Percentiles rank a stretch among this genome's conserved stretches.
Conservation (phyloP, 2,329 filamentous ascomycete genomes). For the Mycosphaerella sp. region DNA sequence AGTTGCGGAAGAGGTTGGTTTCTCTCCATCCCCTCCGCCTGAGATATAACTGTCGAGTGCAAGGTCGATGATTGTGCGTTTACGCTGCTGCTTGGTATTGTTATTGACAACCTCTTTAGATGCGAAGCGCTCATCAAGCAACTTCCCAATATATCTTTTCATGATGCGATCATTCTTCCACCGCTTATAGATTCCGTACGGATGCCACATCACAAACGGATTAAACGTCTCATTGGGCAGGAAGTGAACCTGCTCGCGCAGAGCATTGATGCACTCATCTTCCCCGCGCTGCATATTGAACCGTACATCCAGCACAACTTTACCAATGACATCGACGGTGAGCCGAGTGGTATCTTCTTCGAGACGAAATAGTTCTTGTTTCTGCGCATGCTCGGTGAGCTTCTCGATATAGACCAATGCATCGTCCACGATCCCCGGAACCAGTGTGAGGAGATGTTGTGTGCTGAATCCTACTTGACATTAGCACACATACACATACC, state of each 20-base stretch:
- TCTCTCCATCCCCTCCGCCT: conserved; percentile 8
- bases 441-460: conserved; percentile 37
- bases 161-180: conserved; percentile 24
- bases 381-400: conserved; percentile 34
- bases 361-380: conserved; percentile 36
- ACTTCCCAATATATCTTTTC: conserved; percentile 25
- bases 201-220: conserved; percentile 19
- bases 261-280: conserved; percentile 35
- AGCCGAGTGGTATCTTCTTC: conserved; percentile 38
- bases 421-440: conserved; percentile 37
- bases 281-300: conserved; percentile 34
- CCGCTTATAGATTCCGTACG: conserved; percentile 17
- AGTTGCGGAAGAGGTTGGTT: conserved; percentile 10
- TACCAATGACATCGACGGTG: conserved; percentile 41
- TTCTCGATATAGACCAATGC: conserved; percentile 31
- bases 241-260: conserved; percentile 33
- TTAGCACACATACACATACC: too few relatives aligned
- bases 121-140: conserved; percentile 34
- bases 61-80: conserved; percentile 27
- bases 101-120: conserved; percentile 23
- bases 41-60: conserved; percentile 35
- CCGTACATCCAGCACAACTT: conserved; percentile 35
- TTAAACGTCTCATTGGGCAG: conserved; percentile 20
- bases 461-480: conserved; percentile 31
- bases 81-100: conserved; percentile 21